phyloP scores from a whole-genome alignment of 495 filamentous ascomycete genomes.

The Penicillium coffeae region DNA sequence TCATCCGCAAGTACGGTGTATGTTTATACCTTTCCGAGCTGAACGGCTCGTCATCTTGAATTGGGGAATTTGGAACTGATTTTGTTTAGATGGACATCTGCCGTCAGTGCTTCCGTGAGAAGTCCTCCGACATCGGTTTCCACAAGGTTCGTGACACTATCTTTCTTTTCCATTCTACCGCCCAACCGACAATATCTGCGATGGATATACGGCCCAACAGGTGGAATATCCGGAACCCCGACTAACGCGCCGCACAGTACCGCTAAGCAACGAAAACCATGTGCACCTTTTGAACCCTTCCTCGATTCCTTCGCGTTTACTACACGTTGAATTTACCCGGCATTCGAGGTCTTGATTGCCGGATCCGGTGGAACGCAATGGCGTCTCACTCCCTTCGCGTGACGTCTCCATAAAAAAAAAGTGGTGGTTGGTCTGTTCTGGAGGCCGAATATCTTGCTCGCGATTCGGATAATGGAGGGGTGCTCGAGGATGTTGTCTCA shows the following conservation, averaged over 20 bases:
- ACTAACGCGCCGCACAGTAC: slow-evolving; percentile 36
- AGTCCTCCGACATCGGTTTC: slow-evolving; percentile 93
- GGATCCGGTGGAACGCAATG: slow-evolving; percentile 13
- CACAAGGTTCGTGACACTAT: slow-evolving; percentile 63
- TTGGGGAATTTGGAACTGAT: slow-evolving; percentile 16
- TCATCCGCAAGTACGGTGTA: slow-evolving; percentile 98
- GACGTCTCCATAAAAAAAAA: slow-evolving; percentile 24
- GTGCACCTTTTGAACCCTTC: slow-evolving; percentile 27
- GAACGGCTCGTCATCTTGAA: not conserved
- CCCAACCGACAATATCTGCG: too few relatives aligned
- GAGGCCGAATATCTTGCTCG: slow-evolving; percentile 19
- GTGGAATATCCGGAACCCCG: not conserved
- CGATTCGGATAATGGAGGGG: slow-evolving; percentile 19
- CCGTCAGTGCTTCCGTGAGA: slow-evolving; percentile 99
- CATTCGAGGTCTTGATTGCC: slow-evolving; percentile 20
- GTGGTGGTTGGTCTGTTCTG: slow-evolving; percentile 16
- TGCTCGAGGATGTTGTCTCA: slow-evolving; percentile 27
- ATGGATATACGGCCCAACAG: too few relatives aligned
- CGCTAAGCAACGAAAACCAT: slow-evolving; percentile 45
- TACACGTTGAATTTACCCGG: slow-evolving; percentile 24
- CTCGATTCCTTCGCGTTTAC: slow-evolving; percentile 37
- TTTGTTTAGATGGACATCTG: slow-evolving; percentile 76
- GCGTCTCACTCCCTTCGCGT: slow-evolving; percentile 18
- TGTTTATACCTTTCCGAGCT: slow-evolving; percentile 38
- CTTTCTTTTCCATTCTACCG: not conserved